Base-by-base conservation (phyloP, 2,329 filamentous ascomycete genomes). In the Allantophomopsis lycopodina region DNA sequence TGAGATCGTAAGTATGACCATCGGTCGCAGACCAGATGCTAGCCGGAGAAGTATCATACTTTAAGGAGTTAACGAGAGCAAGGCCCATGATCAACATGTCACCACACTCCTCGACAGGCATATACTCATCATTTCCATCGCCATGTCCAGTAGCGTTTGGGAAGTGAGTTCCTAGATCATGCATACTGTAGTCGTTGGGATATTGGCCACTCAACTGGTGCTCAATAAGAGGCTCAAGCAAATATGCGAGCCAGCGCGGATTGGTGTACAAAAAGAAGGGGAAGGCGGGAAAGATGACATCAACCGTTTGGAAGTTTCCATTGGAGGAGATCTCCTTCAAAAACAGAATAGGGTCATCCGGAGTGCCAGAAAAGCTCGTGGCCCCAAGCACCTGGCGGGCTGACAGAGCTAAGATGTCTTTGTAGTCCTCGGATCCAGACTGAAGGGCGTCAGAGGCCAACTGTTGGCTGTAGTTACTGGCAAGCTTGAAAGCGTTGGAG, bases 181-280 rank as follows among this genome's bases (percentile, higher is more conserved):
- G 82, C 76, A 86, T 83, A 45, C 76, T 79, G 55, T 85, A 85
- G 46, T 80, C 68, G 52, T 89, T 89, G 7, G 85, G 85, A 54
- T 91, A 93, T 55, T 88, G 81, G 1, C 83, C 83, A 52, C 81
- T 86, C 17, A 83, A 61, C 65, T 83, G 83, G 56, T 91, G 82
- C 59, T 91, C 84, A 39, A 91, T 69, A 17, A 89, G 64, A 5
- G 84, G 84, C 55, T 89, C 83, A 4, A 91, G 64, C 3, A 89
- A 65, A 52, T 88, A 88, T 1, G 77, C 80, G 41, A 88, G 63
- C 83, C 83, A 89, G 42, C 74, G 68, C 2, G 84, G 84, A 49
- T 88, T 87, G 14, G 83, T 87, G 54, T 89, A 91, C 15, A 89
- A 57, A 64, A 89, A 89, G 66, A 89, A 91, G 0, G 85, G 83